These are phyloP conservation scores for Leishmania braziliensis DNA, from an alignment of 208 protist species.

Conservation along the genomic window DNA sequence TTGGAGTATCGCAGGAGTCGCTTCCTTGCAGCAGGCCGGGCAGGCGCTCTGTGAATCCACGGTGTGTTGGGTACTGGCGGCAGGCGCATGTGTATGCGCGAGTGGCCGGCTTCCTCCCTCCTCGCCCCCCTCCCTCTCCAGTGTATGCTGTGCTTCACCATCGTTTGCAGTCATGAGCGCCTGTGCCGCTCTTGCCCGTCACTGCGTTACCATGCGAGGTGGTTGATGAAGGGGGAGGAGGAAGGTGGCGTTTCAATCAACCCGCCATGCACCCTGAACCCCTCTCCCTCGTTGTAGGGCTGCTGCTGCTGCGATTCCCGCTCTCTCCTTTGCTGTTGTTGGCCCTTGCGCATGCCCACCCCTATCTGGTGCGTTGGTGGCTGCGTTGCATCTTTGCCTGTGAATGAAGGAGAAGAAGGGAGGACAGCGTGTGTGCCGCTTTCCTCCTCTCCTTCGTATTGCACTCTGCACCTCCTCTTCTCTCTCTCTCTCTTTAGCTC, in stretches of 20 bases:
- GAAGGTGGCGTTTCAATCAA: background rate
- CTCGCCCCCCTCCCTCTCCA: background rate
- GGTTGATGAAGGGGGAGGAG: background rate
- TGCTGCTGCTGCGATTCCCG: background rate
- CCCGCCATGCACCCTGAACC: background rate
- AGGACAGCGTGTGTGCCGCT: background rate
- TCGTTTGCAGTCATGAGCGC: background rate
- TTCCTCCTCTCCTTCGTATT: background rate
- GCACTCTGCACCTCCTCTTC: background rate
- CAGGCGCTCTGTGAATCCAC: background rate
- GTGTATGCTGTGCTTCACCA: background rate
- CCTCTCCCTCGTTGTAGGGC: background rate
- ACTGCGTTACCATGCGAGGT: background rate
- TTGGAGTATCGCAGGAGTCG: background rate
- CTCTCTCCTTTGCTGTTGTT: background rate
- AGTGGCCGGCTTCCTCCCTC: background rate
- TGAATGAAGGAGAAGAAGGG: background rate
- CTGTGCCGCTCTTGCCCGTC: background rate
- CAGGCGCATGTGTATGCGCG: background rate
- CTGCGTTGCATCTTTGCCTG: background rate
- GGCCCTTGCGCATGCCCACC: background rate
- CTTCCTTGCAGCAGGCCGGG: background rate
- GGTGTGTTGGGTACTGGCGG: background rate
- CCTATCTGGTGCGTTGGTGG: background rate
- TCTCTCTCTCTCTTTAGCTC: conserved; percentile 6